Evolutionary conservation across 1,139 yeast genomes (phyloP).

Genomic region (Candida anutae): DNA sequence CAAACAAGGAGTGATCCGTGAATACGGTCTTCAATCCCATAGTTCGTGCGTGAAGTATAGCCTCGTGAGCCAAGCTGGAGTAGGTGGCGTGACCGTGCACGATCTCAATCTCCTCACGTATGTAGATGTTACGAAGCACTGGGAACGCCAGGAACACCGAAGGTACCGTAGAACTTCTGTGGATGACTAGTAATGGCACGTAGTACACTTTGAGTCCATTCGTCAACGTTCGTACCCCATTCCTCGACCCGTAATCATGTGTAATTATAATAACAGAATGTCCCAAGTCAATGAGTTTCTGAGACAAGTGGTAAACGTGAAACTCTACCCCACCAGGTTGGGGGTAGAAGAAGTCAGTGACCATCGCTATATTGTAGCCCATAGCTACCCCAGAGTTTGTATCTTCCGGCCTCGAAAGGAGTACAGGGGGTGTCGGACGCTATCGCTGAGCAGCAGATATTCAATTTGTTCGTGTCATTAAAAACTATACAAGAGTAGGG

Average conservation of each 20-base stretch:
- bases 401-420: background rate
- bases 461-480: background rate
- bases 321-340: conserved; percentile 98
- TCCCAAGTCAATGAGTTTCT: conserved; percentile 73
- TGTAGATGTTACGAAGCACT: conserved; percentile 70
- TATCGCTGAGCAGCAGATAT: background rate
- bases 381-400: conserved; percentile 2
- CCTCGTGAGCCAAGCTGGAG: conserved; percentile 82
- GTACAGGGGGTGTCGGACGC: background rate
- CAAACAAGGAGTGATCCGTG: conserved; percentile 94
- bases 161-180: conserved; percentile 82
- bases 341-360: conserved; percentile 95
- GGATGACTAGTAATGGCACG: conserved; percentile 71
- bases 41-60: conserved; percentile 80
- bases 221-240: conserved; percentile 74
- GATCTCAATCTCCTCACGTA: conserved; percentile 79
- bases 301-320: conserved; percentile 78
- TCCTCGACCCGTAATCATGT: conserved; percentile 77
- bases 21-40: conserved; percentile 90
- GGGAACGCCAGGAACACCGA: conserved; percentile 88
- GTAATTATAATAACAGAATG: conserved; percentile 89
- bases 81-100: conserved; percentile 95
- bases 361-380: conserved; percentile 58
- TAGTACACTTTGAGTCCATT: conserved; percentile 92
- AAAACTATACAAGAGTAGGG: background rate